Conservation (phyloP, 495 filamentous ascomycete genomes). For the Entonaema liquescens region DNA sequence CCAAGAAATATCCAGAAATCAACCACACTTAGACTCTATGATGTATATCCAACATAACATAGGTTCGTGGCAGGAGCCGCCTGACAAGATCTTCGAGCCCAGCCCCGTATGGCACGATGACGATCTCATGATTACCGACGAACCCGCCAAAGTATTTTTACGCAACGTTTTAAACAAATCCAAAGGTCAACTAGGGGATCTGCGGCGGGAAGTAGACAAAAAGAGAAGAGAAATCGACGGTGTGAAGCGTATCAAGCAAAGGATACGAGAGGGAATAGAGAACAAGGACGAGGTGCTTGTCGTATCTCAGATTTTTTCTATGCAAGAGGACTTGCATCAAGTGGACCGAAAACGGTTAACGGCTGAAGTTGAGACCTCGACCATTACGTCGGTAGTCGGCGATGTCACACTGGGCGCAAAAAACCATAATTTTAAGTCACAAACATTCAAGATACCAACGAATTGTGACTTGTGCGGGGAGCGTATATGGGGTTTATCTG, state of each 20-base stretch:
- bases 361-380: constrained; percentile 89
- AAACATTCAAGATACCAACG: constrained; percentile 98
- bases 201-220: constrained; percentile 82
- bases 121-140: constrained; percentile 80
- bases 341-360: constrained; percentile 85
- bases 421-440: constrained; percentile 94
- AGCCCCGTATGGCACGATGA: constrained; percentile 98
- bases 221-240: constrained; percentile 84
- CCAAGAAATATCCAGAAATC: constrained; percentile 86
- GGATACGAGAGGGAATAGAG: constrained; percentile 80
- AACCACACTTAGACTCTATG: constrained; percentile 87
- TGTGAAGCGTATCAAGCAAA: constrained; percentile 73
- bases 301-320: constrained; percentile 75
- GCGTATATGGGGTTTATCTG: constrained; percentile 93
- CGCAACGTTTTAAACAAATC: constrained; percentile 92
- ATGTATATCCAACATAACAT: constrained; percentile 98
- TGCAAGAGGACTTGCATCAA: constrained; percentile 86
- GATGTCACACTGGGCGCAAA: constrained; percentile 90
- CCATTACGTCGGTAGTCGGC: constrained; percentile 84
- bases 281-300: constrained; percentile 84
- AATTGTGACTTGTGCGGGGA: constrained; percentile 98
- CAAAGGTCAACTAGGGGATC: constrained; percentile 78
- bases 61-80: constrained; percentile 79
- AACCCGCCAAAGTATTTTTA: constrained; percentile 85
- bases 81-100: constrained; percentile 86